Evolutionary conservation across 805 yeast species (phyloP).

Genomic region (Wickerhamiella parazyma): DNA sequence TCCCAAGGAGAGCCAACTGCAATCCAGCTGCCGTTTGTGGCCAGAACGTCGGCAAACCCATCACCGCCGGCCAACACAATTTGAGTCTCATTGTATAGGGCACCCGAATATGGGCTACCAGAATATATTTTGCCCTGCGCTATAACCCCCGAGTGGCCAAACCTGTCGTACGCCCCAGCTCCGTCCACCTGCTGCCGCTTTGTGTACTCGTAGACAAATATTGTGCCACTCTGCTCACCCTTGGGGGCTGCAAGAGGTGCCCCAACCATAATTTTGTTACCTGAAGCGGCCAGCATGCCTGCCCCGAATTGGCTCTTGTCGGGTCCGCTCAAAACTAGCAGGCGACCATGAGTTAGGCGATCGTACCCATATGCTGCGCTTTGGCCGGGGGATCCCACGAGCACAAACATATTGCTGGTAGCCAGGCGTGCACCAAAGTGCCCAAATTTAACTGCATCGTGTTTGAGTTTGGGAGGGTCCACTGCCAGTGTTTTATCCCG

Average conservation of each 20-base stretch:
- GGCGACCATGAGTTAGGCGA: conserved; percentile 14
- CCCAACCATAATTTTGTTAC: conserved; percentile 24
- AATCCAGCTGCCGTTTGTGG: conserved; percentile 13
- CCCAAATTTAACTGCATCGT: conserved; percentile 23
- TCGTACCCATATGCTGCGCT: conserved; percentile 30
- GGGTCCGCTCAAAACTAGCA: conserved; percentile 14
- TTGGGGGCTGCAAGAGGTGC: conserved; percentile 18
- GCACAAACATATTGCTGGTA: conserved; percentile 19
- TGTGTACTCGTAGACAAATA: conserved; percentile 26
- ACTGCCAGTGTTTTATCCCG: background rate
- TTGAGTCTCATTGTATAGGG: conserved; percentile 31
- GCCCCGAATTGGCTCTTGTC: conserved; percentile 22
- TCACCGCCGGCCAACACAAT: conserved; percentile 24
- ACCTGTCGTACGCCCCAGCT: conserved; percentile 19
- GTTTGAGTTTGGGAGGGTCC: background rate
- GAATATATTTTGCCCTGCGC: conserved; percentile 23
- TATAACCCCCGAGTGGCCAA: conserved; percentile 27
- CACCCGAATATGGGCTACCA: conserved; percentile 36
- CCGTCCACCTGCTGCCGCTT: conserved; percentile 13
- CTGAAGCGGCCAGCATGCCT: conserved; percentile 16
- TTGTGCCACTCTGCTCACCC: conserved; percentile 32
- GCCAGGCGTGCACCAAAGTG: conserved; percentile 32
- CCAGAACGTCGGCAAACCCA: conserved; percentile 34
- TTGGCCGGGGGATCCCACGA: conserved; percentile 30
- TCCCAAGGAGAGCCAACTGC: conserved; percentile 21